These are phyloP conservation scores for Croton setiger DNA, from an alignment of 441 rosid genomes.

Conservation along the genomic window DNA sequence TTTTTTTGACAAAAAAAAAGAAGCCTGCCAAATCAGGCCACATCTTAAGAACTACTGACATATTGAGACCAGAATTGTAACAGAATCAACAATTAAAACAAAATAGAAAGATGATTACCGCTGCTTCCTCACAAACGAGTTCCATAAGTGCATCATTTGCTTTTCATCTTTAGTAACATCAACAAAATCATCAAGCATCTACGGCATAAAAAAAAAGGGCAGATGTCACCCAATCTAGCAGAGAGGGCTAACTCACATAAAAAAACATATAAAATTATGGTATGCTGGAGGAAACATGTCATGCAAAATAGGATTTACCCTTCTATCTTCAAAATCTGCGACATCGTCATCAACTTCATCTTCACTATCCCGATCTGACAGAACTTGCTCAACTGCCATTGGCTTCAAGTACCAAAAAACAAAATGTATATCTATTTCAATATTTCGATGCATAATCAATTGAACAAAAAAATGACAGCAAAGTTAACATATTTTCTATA, in stretches of 20 bases:
- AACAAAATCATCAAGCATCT: conserved; percentile 99
- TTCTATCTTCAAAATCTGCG: conserved; percentile 95
- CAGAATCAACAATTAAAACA: conserved; percentile 12
- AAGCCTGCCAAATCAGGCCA: neutral
- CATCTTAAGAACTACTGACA: neutral
- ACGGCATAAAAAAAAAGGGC: conserved; percentile 29
- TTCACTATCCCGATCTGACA: conserved; percentile 90
- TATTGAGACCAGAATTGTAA: conserved; percentile 14
- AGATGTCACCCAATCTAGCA: conserved; percentile 8
- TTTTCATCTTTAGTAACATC: conserved; percentile 98
- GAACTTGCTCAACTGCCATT: conserved; percentile 86
- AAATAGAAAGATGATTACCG: conserved; percentile 42
- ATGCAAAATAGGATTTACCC: conserved; percentile 49
- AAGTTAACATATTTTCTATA: neutral
- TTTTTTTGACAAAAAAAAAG: too few relatives aligned
- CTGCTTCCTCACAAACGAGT: conserved; percentile 96
- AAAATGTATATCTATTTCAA: conserved; percentile 14
- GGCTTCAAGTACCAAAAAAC: conserved; percentile 43
- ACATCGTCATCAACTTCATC: conserved; percentile 99
- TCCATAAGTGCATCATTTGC: conserved; percentile 99
- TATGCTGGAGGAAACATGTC: neutral
- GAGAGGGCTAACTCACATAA: neutral
- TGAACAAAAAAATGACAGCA: neutral
- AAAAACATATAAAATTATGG: conserved; percentile 2
- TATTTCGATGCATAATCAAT: conserved; percentile 12